Evolutionary conservation across 495 filamentous ascomycete genomes (phyloP).

Genomic region (Cairneyella variabilis): DNA sequence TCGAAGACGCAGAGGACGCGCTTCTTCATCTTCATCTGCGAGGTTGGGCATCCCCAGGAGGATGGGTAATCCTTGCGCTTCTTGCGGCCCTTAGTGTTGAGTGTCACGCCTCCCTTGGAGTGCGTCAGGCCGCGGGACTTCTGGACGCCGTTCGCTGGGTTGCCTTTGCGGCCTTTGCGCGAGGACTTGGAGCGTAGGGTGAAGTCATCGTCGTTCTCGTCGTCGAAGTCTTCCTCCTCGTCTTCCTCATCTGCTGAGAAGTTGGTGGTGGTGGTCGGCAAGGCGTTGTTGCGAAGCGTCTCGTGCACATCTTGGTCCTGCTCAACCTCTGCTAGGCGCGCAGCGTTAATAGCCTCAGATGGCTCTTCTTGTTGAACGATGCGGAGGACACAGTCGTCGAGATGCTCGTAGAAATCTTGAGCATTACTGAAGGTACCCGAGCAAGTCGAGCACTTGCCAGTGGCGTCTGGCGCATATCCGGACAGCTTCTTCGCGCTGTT

Average conservation of each 20-base stretch:
- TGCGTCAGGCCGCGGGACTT: conserved; percentile 56
- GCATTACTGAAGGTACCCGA: conserved; percentile 86
- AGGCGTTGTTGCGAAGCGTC: conserved; percentile 77
- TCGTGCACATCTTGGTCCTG: conserved; percentile 77
- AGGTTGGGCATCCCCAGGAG: conserved; percentile 84
- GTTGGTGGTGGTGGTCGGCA: conserved; percentile 54
- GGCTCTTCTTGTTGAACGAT: conserved; percentile 98
- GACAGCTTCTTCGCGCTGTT: conserved; percentile 52
- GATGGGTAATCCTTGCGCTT: conserved; percentile 89
- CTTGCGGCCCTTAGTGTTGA: conserved; percentile 66
- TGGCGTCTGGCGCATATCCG: conserved; percentile 66
- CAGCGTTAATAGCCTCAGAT: conserved; percentile 91
- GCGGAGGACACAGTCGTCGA: conserved; percentile 96
- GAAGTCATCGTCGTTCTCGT: conserved; percentile 58
- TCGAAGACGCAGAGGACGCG: conserved; percentile 92
- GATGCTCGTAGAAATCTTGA: conserved; percentile 98
- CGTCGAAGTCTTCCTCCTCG: conserved; percentile 59
- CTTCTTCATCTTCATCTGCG: conserved; percentile 97
- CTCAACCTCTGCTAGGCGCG: conserved; percentile 75
- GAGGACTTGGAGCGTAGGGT: conserved; percentile 41
- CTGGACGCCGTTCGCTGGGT: conserved; percentile 40
- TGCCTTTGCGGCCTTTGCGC: conserved; percentile 28
- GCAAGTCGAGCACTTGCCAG: conserved; percentile 96
- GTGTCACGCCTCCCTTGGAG: conserved; percentile 56
- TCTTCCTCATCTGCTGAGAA: conserved; percentile 49